Evolutionary conservation across 148 eudicot genomes (phyloP), one percentile per base, ranked within the genome.

Genomic region (Rhododendron mucronatum): DNA sequence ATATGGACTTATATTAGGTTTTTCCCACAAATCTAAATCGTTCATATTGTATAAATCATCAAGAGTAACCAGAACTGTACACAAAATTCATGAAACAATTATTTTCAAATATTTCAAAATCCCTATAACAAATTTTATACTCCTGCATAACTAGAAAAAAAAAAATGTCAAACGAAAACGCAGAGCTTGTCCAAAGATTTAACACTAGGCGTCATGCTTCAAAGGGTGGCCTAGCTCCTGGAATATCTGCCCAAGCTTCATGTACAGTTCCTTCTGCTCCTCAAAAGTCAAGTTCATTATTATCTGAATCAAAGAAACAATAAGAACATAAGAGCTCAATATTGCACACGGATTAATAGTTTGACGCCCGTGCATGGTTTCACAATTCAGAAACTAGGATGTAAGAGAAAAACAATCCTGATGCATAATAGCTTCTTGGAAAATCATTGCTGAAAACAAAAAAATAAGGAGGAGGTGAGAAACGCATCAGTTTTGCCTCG

Each of bases 211-310:
- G 0, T 55, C 61, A 55, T 55, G 61, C 61, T n/a, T 50, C 59
- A 9, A 88, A 83, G 71, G 82, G 88, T 87, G 78, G 55, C 91
- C 85, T 41, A 41, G 45, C 45, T 87, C 91, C 82, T 74, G 90
- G 90, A 93, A 90, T 84, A 89, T 88, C 84, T 92, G 89, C 69
- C 92, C 92, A 63, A 93, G 91, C 84, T 83, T 89, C 47, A 86
- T 89, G 82, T 91, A 90, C 18, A 93, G 85, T 45, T 84, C 89
- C 33, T 88, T 90, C 86, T 94, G 97, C 88, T 94, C 95, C 86
- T 90, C 94, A 69, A 90, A 91, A 65, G 91, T 74, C 48, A 94
- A 93, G 89, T 89, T 91, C 88, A 92, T 87, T 89, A 87, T 78
- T 88, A 94, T 91, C 95, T 94, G 85, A 69, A 86, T 53, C 71